Conservation (phyloP, 306 rosid genomes). For the Vigna trinervia region DNA sequence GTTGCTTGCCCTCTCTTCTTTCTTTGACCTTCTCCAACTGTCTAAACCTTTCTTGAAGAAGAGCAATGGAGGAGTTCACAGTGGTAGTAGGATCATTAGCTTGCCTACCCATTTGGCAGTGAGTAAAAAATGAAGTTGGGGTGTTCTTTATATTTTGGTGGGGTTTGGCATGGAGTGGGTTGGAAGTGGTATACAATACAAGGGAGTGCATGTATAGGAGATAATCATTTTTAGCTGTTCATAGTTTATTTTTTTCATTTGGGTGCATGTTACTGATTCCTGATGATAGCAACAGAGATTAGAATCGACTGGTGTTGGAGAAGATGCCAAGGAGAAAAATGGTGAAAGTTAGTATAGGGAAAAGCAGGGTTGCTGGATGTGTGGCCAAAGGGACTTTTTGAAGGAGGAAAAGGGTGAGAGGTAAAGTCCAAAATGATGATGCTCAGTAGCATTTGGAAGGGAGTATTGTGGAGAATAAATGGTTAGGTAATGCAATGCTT, state of each 20-base stretch:
- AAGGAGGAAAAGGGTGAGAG: constrained; percentile 53
- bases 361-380: constrained; percentile 54
- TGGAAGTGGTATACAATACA: constrained; percentile 61
- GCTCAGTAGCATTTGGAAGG: constrained; percentile 80
- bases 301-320: constrained; percentile 65
- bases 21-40: constrained; percentile 91
- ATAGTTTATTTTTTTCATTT: constrained; percentile 45
- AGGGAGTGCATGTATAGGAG: constrained; percentile 49
- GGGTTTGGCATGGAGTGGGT: constrained; percentile 54
- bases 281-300: constrained; percentile 57
- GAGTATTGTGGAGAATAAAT: constrained; percentile 67
- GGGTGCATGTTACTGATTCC: constrained; percentile 49
- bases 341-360: constrained; percentile 61
- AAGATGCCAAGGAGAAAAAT: constrained; percentile 61
- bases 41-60: constrained; percentile 92
- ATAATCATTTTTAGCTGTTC: constrained; percentile 50
- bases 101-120: constrained; percentile 72
- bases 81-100: constrained; percentile 63
- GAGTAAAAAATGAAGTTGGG: constrained; percentile 37
- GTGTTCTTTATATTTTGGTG: constrained; percentile 50
- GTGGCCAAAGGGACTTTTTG: constrained; percentile 70
- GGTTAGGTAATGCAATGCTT: constrained; percentile 83
- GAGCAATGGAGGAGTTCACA: constrained; percentile 84
- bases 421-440: constrained; percentile 64
- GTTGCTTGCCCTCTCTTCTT: constrained; percentile 82